Evolutionary conservation across 148 eudicot species (phyloP).

Genomic region (Nepenthes gracilis): DNA sequence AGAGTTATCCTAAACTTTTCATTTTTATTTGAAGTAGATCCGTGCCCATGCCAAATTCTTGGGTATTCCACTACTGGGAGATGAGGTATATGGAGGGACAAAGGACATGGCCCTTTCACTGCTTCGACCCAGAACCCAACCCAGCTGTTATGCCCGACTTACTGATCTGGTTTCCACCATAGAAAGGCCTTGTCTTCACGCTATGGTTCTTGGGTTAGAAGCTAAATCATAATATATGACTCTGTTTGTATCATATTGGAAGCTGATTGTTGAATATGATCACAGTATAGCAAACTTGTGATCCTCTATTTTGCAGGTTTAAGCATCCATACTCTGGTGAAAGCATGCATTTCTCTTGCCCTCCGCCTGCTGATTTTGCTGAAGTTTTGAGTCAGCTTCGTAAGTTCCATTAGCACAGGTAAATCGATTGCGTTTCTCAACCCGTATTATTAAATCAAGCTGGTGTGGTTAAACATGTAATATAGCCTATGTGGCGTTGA

Average conservation of each 20-base stretch:
- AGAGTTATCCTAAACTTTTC: not conserved
- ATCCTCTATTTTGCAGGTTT: slow-evolving; percentile 34
- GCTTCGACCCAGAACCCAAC: slow-evolving; percentile 50
- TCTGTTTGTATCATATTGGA: not conserved
- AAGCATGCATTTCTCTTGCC: slow-evolving; percentile 56
- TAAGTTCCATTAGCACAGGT: not conserved
- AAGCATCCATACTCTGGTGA: slow-evolving; percentile 70
- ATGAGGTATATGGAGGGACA: slow-evolving; percentile 96
- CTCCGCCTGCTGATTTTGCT: slow-evolving; percentile 75
- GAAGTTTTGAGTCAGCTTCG: slow-evolving; percentile 46
- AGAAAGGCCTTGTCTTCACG: slow-evolving; percentile 93
- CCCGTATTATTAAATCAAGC: no score
- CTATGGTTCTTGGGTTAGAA: slow-evolving; percentile 83
- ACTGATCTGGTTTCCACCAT: slow-evolving; percentile 40
- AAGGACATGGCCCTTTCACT: slow-evolving; percentile 68
- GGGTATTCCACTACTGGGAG: slow-evolving; percentile 81
- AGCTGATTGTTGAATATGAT: not conserved
- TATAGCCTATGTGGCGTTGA: no score
- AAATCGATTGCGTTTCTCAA: no score
- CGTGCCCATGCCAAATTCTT: slow-evolving; percentile 91
- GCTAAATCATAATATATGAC: not conserved
- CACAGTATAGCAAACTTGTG: not conserved
- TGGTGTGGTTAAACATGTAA: no score
- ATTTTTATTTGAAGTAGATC: slow-evolving; percentile 31
- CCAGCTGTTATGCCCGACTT: slow-evolving; percentile 37